phyloP scores from a whole-genome alignment of 2,329 filamentous ascomycete species.

The Pestalotiopsis sp. region DNA sequence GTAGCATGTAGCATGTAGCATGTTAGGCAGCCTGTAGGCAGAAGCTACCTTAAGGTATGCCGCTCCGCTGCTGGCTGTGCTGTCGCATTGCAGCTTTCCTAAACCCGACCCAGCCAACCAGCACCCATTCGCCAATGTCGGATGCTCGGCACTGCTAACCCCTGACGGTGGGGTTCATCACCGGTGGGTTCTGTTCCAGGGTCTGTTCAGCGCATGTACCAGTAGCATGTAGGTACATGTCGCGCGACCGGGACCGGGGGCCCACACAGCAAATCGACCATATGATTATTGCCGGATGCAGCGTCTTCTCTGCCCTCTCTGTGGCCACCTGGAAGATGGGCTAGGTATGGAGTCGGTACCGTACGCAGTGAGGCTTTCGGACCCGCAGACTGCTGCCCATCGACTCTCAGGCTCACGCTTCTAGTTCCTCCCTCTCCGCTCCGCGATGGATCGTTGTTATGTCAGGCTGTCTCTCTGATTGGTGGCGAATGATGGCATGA shows the following conservation, averaged over 20 bases:
- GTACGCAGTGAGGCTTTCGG: no score
- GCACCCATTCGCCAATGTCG: neutral
- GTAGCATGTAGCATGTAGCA: no score
- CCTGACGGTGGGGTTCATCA: neutral
- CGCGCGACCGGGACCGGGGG: no score
- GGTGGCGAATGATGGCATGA: neutral
- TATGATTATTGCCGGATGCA: no score
- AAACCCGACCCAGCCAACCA: neutral
- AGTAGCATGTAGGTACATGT: neutral
- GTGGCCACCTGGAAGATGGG: no score
- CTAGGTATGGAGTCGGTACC: no score
- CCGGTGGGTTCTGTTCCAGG: neutral
- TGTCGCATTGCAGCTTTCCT: neutral
- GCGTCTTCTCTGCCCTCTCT: no score
- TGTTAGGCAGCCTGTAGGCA: no score
- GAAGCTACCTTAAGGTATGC: no score
- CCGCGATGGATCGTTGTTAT: neutral
- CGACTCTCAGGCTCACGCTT: neutral
- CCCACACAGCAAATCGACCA: no score
- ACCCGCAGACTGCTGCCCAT: neutral
- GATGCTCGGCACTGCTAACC: neutral
- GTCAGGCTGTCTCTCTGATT: neutral
- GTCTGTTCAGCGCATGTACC: neutral
- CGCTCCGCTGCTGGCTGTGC: neutral
- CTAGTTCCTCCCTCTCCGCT: neutral